Base-by-base conservation (phyloP, 1,284 basidiomycete genomes). In the Melanopsichium pennsylvanicum region DNA sequence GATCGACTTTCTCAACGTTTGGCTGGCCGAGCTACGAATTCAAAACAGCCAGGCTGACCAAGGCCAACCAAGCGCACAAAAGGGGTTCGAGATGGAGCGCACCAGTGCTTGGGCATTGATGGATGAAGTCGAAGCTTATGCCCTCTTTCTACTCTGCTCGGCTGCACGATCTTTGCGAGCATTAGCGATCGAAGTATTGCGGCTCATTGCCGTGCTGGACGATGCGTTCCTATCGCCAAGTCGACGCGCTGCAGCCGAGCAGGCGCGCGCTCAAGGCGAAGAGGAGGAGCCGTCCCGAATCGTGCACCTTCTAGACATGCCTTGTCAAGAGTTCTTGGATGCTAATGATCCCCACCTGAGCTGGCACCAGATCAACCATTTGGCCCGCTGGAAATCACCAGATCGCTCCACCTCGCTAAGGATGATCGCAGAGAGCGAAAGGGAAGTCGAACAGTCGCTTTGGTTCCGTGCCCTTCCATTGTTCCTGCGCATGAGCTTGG, bases 91-190 rank as follows among this genome's bases (percentile, higher is more conserved):
- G 52, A 62, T 71, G 70, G 74, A 59, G 35, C 72, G 58, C 54
- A 81, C 34, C 52, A 82, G 58, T 72, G 77, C 56, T 27, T 82
- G 57, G 70, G 73, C 27, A 39, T 74, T 58, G 21, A 80, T 85
- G 42, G 81, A 82, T 44, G 83, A 84, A 50, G 86, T 93, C 32
- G 89, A 90, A 74, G 87, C 88, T 0, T 89, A 88, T 3, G 87
- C 87, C 0, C 79, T 96, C 35, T 92, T 95, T 80, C 83, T 97
- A 21, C 84, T 80, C 86, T 27, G 86, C 87, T 71, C 84, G 88
- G 50, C 89, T 87, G 35, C 90, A 88, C 12, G 84, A 88, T 61
- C 87, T 84, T 75, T 86, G 76, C 59, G 84, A 83, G 56, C 82
- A 83, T 60, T 74, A 27, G 75, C 74, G 13, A 46, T 75, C 27